Conservation (phyloP, 495 filamentous ascomycete genomes). For the Talaromyces ruber region DNA sequence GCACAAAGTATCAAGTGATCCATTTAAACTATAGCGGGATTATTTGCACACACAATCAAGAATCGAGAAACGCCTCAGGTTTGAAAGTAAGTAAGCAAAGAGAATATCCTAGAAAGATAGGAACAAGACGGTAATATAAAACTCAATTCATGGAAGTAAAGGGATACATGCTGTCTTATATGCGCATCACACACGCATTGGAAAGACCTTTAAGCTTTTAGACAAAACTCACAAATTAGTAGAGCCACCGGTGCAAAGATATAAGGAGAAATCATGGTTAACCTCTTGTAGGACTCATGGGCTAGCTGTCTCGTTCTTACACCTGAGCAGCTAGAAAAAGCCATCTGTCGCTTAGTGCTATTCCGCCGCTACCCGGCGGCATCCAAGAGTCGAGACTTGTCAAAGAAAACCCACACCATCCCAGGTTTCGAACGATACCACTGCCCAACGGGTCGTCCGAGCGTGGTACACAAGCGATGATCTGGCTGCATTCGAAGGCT, state of each 20-base stretch:
- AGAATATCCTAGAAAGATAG: neutral
- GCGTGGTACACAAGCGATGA: conserved; percentile 75
- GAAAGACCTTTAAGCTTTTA: neutral
- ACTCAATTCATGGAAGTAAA: neutral
- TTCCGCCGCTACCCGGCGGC: conserved; percentile 35
- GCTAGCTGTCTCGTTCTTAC: conserved; percentile 23
- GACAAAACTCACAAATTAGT: neutral
- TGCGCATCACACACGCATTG: neutral
- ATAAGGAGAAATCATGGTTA: neutral
- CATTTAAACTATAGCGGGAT: neutral
- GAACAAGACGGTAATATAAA: neutral
- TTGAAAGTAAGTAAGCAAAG: neutral
- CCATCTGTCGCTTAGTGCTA: conserved; percentile 60
- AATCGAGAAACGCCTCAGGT: neutral
- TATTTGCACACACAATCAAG: neutral
- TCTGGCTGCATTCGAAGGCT: conserved; percentile 61
- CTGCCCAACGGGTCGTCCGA: conserved; percentile 47
- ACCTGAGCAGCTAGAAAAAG: conserved; percentile 80
- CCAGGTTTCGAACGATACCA: conserved; percentile 66
- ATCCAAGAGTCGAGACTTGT: conserved; percentile 69
- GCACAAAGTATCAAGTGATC: neutral
- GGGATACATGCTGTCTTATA: conserved; percentile 2
- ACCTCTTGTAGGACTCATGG: neutral
- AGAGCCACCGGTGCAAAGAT: neutral
- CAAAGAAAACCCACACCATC: conserved; percentile 87